phyloP scores from a whole-genome alignment of 129 eudicot genomes.

The Dittrichia graveolens region DNA sequence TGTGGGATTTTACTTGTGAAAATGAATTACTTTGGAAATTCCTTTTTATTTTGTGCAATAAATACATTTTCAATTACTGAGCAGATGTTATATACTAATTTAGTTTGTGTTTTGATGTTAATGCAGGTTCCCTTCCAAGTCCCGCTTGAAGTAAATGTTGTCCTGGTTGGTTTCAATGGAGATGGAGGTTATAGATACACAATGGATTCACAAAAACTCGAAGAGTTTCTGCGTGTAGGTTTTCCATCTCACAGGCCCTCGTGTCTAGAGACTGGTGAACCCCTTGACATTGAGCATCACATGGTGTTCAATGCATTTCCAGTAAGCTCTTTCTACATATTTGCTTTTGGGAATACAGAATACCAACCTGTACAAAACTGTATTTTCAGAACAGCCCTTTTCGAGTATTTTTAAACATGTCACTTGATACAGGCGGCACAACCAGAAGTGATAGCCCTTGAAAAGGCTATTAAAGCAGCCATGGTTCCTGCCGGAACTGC shows the following conservation, averaged over 20 bases:
- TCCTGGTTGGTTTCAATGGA: conserved; percentile 88
- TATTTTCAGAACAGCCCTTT: background rate
- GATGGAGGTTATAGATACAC: conserved; percentile 94
- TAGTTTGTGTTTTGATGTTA: background rate
- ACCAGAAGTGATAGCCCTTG: conserved; percentile 85
- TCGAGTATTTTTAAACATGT: conserved; percentile 18
- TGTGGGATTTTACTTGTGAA: too few species aligned
- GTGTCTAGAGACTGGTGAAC: conserved; percentile 92
- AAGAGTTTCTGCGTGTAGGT: conserved; percentile 79
- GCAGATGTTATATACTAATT: background rate
- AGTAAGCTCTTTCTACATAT: conserved; percentile 47
- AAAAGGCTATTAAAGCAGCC: conserved; percentile 69
- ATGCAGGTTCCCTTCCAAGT: conserved; percentile 99
- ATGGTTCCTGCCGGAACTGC: conserved; percentile 84
- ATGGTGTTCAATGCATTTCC: conserved; percentile 86
- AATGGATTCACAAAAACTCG: conserved; percentile 74
- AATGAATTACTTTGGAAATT: too few species aligned
- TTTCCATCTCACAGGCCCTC: conserved; percentile 94
- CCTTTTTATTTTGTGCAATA: background rate
- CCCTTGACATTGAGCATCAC: conserved; percentile 96
- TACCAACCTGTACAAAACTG: background rate
- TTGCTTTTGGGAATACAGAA: background rate
- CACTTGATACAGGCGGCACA: conserved; percentile 64
- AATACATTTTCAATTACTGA: background rate
- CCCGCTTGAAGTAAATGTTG: conserved; percentile 95